Percentiles rank a stretch among this genome's conserved stretches.
These are phyloP conservation scores for Saccharomycopsis crataegensis DNA, from an alignment of 1,139 yeast genomes.

Conservation along the genomic window DNA sequence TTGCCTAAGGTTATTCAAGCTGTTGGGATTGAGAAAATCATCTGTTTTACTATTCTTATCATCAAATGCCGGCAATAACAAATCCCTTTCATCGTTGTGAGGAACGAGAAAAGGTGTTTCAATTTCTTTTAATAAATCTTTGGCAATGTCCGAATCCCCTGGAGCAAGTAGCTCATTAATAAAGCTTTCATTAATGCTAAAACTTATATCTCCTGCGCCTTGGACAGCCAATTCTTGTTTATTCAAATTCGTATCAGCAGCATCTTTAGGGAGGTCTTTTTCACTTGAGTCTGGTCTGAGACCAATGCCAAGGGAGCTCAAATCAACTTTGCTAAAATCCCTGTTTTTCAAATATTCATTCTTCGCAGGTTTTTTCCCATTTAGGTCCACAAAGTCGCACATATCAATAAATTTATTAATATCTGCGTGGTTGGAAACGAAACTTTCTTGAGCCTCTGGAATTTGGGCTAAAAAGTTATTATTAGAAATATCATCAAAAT, in stretches of 20 bases:
- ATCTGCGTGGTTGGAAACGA: neutral
- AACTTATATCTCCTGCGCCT: conserved; percentile 10
- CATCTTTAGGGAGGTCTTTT: neutral
- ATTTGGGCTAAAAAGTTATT: neutral
- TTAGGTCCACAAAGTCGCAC: conserved; percentile 5
- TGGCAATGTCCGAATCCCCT: neutral
- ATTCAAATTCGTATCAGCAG: neutral
- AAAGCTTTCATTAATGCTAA: conserved; percentile 18
- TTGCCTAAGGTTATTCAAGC: neutral
- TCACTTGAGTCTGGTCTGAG: neutral
- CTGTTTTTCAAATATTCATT: neutral
- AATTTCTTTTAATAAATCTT: neutral
- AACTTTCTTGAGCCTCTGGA: neutral
- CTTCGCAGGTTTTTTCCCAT: neutral
- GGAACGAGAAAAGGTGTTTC: neutral
- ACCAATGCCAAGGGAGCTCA: neutral
- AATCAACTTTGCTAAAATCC: neutral
- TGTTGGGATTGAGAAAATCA: conserved; percentile 4
- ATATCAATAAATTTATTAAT: conserved; percentile 2
- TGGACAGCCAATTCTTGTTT: conserved; percentile 1
- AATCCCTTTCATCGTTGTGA: neutral
- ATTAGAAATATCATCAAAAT: neutral
- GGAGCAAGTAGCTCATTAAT: conserved; percentile 10
- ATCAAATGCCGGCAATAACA: conserved; percentile 10
- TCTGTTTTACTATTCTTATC: neutral